Base-by-base conservation (phyloP, 2,329 filamentous ascomycete species). In the Penicillium olsonii region DNA sequence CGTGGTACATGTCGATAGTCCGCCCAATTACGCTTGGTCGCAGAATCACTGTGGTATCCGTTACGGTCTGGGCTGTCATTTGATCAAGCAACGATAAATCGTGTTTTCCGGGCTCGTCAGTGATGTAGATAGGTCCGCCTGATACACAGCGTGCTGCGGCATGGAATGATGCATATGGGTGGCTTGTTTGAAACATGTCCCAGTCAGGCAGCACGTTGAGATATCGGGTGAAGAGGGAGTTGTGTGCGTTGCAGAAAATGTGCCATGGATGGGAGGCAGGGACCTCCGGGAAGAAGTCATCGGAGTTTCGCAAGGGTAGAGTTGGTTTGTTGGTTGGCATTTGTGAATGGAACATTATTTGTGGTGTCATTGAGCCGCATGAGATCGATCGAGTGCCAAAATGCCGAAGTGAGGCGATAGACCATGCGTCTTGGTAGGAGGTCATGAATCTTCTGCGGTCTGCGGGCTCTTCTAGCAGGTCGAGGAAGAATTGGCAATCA, bases 91-190 rank as follows among this genome's bases (percentile, higher is more conserved):
- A 71, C 5, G 79, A 71, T 24, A 91, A 63, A 62, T 96, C 81
- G 68, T 97, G 90, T 52, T 89, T 74, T 0, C 90, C 92, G 0
- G 92, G 92, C 0, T 84, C 81, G 69, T 99, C 94, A 0, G 92
- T 97, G 67, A 99, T 92, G 62, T 95, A 96, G 34, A 99, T 87
- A 0, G 92, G 94, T 0, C 94, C 94, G 8, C 94, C 94, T 40
- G 87, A 92, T 9, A 99, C 78, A 68, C 90, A 95, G 39, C 94
- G 82, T 2, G 91, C 92, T 1, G 94, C 92, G 4, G 90, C 94
- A 61, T 99, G 94, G 66, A 94, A 95, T 0, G 81, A 82, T 0
- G 87, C 88, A 67, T 89, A 95, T 1, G 78, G 73, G 57, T 87
- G 83, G 17, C 74, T 77, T 1, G 84, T 87, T 61, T 87, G 84